phyloP scores from a whole-genome alignment of 2,329 filamentous ascomycete species.

The Trichocomaceae sp. region DNA sequence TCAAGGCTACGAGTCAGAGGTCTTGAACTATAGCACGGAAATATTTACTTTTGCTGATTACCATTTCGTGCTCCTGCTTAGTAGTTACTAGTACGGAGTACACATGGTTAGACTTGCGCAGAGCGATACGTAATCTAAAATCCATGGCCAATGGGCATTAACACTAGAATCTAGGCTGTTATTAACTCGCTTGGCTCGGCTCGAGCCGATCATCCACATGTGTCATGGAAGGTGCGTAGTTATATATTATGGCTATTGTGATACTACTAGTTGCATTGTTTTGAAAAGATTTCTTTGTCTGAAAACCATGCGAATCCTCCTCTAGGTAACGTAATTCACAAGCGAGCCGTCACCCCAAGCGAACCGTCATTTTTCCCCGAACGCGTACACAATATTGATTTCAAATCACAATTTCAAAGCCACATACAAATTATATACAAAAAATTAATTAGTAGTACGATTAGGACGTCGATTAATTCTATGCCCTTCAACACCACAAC shows the following conservation, averaged over 20 bases:
- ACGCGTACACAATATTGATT: too few species aligned
- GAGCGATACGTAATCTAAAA: background rate
- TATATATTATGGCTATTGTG: background rate
- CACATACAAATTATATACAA: too few species aligned
- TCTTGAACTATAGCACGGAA: background rate
- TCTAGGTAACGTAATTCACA: too few species aligned
- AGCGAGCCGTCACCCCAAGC: too few species aligned
- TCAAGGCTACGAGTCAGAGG: background rate
- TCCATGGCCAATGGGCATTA: background rate
- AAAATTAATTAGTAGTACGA: too few species aligned
- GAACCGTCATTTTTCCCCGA: too few species aligned
- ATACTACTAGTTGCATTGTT: background rate
- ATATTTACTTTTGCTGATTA: background rate
- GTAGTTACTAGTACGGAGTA: background rate
- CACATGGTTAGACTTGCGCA: background rate
- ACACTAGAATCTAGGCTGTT: background rate
- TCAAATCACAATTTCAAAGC: too few species aligned
- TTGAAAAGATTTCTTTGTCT: background rate
- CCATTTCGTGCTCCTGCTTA: background rate
- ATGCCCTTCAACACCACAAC: too few species aligned
- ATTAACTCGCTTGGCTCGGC: background rate
- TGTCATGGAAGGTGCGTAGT: too few species aligned
- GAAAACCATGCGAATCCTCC: background rate
- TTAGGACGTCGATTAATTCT: too few species aligned
- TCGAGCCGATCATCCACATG: constrained; percentile 2